Base-by-base conservation (phyloP, 163 green algal species). In the Chloromonas sp. region DNA sequence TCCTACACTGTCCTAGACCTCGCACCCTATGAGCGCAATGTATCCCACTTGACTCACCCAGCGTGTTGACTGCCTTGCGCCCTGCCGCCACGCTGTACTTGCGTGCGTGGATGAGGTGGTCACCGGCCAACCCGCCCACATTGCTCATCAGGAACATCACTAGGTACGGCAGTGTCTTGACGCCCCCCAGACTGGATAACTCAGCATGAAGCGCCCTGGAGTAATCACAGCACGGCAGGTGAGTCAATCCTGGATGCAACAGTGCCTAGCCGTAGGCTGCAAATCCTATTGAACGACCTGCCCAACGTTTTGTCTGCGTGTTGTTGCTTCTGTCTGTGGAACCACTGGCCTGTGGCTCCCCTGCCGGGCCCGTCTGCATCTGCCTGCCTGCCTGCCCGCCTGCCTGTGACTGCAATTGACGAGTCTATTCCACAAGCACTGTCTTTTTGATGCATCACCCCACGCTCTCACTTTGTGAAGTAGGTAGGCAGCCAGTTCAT, bases 401-500 rank as follows among this genome's bases (percentile, higher is more conserved):
- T 36, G 36, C 36, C 36, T 36, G 36, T 36, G 36, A 36, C 36
- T 36, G 36, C 36, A 36, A 36, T 36, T 36, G 36, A 36, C 36
- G 36, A 36, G 36, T 36, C 36, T 36, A 36, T 36, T 36, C 36
- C 36, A 36, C 36, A 36, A 36, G 36, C 36, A 36, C 36, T 36
- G 36, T 36, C 36, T 36, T 36, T 36, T 36, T 36, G 36, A 36
- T 36, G 36, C 36, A 36, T 36, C 36, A 36, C 36, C 36, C 66
- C 5, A 83, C 62, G 3, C 77, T 15, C 82, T 70, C 84, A 91
- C 86, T 87, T 91, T 83, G 97, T 95, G 90, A 99, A 99, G 86
- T 98, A 99, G 1, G 97, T 99, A 1, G 97, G 97, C 86, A 99
- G 87, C 97, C 97, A 99, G 88, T 98, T 99, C 97, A 99, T 98